Evolutionary conservation across 2,329 filamentous ascomycete genomes (phyloP).

Genomic region (Alternaria sp.): DNA sequence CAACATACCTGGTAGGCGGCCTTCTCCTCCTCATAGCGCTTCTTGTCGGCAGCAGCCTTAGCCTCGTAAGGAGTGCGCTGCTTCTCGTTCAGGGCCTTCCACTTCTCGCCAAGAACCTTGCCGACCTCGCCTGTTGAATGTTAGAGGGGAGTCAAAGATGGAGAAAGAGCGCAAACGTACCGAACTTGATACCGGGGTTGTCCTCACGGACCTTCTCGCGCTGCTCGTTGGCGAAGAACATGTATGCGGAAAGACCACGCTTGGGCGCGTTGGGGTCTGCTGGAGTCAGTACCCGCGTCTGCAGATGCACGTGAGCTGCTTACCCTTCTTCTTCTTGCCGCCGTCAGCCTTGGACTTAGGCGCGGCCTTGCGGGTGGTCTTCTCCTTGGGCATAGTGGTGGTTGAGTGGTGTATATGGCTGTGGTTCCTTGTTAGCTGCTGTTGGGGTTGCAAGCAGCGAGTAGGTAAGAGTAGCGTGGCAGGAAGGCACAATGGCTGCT

Average conservation of each 20-base stretch:
- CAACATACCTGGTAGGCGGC: conserved; percentile 64
- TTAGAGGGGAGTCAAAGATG: conserved; percentile 20
- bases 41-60: conserved; percentile 97
- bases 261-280: conserved; percentile 96
- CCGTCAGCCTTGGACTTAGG: conserved; percentile 55
- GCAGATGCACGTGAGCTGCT: conserved; percentile 21
- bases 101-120: conserved; percentile 97
- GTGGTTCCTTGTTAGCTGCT: conserved; percentile 17
- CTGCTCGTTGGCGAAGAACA: conserved; percentile 99
- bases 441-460: conserved; percentile 4
- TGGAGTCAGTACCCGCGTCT: conserved; percentile 12
- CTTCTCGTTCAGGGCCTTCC: conserved; percentile 95
- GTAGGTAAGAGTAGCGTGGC: conserved; percentile 2
- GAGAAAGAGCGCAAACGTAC: conserved; percentile 56
- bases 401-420: conserved; percentile 21
- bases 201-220: conserved; percentile 97
- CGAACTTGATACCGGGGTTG: conserved; percentile 97
- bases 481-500: not conserved
- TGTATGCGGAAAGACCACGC: conserved; percentile 99
- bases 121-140: conserved; percentile 80
- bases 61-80: conserved; percentile 93
- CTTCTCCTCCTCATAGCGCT: conserved; percentile 99
- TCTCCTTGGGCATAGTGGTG: conserved; percentile 72
- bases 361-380: conserved; percentile 63
- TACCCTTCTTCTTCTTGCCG: conserved; percentile 77